A percentile compares a stretch with the other conserved stretches of the same genome.
These are phyloP conservation scores for Acanthamoeba sp. DNA, from an alignment of 208 protist genomes.

Conservation along the genomic window DNA sequence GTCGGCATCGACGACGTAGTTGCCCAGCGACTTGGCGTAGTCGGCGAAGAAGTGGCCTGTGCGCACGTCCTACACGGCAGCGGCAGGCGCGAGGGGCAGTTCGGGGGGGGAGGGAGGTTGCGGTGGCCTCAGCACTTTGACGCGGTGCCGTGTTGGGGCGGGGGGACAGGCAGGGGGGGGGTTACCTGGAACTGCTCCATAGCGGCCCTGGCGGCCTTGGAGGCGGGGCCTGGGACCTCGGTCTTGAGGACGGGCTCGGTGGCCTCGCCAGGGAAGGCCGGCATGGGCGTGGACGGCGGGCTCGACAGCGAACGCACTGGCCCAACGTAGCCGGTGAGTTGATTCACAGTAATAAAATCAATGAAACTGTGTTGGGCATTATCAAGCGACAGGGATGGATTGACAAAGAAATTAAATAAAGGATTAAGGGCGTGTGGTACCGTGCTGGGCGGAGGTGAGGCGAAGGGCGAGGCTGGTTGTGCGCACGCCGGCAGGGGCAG, in stretches of 20 bases:
- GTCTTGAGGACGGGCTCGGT: constrained; percentile 77
- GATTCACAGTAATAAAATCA: no score
- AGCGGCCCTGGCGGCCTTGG: constrained; percentile 68
- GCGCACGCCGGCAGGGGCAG: no score
- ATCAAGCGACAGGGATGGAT: no score
- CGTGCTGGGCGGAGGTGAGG: no score
- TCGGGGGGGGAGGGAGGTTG: background rate
- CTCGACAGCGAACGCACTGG: constrained; percentile 31
- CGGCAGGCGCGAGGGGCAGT: no score
- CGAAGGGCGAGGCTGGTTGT: no score
- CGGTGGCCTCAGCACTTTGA: background rate
- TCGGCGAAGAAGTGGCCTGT: constrained; percentile 85
- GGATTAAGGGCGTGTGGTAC: no score
- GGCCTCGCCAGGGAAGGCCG: constrained; percentile 82
- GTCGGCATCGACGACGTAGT: constrained; percentile 89
- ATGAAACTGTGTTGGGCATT: no score
- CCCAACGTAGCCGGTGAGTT: no score
- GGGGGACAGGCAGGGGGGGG: background rate
- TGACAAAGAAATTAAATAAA: no score
- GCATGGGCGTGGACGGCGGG: constrained; percentile 76
- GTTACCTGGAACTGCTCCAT: constrained; percentile 81
- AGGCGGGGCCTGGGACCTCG: constrained; percentile 82
- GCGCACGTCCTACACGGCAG: constrained; percentile 84
- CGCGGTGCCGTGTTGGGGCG: background rate
- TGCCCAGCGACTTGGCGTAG: constrained; percentile 86